Conservation (phyloP, 257 asterid species). For the Echium plantagineum region DNA sequence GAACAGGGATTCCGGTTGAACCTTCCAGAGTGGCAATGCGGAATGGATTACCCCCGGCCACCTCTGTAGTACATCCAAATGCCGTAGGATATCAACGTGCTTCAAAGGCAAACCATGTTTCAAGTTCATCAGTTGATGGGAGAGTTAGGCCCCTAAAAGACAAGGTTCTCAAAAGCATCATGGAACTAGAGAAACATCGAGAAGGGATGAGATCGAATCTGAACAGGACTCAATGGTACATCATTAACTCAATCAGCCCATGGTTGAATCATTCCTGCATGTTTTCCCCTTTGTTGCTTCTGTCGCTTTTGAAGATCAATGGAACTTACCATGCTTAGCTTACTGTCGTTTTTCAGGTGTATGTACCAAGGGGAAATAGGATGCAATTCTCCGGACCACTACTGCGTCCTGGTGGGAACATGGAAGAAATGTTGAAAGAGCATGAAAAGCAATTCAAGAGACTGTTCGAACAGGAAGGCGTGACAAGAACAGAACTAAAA, state of each 20-base stretch:
- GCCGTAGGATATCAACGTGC: slow-evolving; percentile 33
- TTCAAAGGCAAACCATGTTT: slow-evolving; percentile 28
- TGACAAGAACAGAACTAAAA: slow-evolving; percentile 27
- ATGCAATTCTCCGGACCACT: slow-evolving; percentile 49
- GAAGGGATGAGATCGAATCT: slow-evolving; percentile 12
- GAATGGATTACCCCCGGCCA: slow-evolving; percentile 40
- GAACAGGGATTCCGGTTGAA: slow-evolving; percentile 50
- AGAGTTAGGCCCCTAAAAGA: slow-evolving; percentile 12
- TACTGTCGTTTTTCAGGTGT: too few species aligned
- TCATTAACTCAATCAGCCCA: background rate
- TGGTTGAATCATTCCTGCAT: background rate
- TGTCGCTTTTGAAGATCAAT: background rate
- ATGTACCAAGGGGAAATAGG: slow-evolving; percentile 30
- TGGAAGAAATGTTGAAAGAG: slow-evolving; percentile 54
- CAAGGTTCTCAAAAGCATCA: slow-evolving; percentile 18
- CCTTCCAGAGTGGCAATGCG: slow-evolving; percentile 37
- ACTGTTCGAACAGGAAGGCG: slow-evolving; percentile 40
- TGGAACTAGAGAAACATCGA: slow-evolving; percentile 11
- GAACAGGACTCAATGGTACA: slow-evolving; percentile 17
- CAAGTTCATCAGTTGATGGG: slow-evolving; percentile 21
- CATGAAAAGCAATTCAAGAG: slow-evolving; percentile 50
- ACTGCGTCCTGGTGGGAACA: slow-evolving; percentile 44
- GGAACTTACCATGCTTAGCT: too few species aligned
- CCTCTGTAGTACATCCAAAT: slow-evolving; percentile 58
- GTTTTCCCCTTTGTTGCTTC: background rate